A percentile compares a stretch with the other conserved stretches of the same genome.
phyloP scores from a whole-genome alignment of 805 yeast species.

The Peterozyma toletana region DNA sequence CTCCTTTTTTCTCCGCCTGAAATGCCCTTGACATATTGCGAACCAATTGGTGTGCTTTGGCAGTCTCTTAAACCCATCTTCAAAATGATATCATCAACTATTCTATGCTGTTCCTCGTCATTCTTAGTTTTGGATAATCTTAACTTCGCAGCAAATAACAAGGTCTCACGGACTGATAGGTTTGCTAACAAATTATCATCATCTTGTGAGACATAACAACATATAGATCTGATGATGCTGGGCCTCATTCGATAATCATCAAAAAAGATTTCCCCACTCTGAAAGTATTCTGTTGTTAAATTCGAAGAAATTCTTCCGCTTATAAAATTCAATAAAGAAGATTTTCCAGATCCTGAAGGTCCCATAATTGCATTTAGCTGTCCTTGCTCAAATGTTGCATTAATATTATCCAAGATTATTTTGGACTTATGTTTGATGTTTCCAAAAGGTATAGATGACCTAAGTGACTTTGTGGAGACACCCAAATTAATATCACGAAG shows the following conservation, averaged over 20 bases:
- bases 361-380: constrained; percentile 61
- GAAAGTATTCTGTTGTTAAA: constrained; percentile 18
- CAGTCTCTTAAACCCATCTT: constrained; percentile 59
- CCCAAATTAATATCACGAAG: constrained; percentile 14
- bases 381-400: constrained; percentile 41
- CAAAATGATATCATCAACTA: constrained; percentile 43
- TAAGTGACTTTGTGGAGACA: constrained; percentile 10
- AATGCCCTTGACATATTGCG: constrained; percentile 44
- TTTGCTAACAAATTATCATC: constrained; percentile 58
- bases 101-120: constrained; percentile 30
- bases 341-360: constrained; percentile 66
- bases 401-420: constrained; percentile 30
- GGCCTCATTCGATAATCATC: constrained; percentile 12
- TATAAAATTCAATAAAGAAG: constrained; percentile 48
- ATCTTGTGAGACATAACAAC: constrained; percentile 71
- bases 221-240: constrained; percentile 15
- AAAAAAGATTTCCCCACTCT: constrained; percentile 31
- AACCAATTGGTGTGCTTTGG: constrained; percentile 58
- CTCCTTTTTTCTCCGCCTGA: constrained; percentile 71
- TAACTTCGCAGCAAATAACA: constrained; percentile 56
- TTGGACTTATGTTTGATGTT: constrained; percentile 12
- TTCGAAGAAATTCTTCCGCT: constrained; percentile 43
- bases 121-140: constrained; percentile 37
- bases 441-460: neutral
- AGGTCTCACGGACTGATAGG: constrained; percentile 68